A percentile compares a stretch with the other conserved stretches of the same genome.
These are phyloP conservation scores for Hypoxylon intermedium DNA, from an alignment of 495 filamentous ascomycete species.

Conservation along the genomic window DNA sequence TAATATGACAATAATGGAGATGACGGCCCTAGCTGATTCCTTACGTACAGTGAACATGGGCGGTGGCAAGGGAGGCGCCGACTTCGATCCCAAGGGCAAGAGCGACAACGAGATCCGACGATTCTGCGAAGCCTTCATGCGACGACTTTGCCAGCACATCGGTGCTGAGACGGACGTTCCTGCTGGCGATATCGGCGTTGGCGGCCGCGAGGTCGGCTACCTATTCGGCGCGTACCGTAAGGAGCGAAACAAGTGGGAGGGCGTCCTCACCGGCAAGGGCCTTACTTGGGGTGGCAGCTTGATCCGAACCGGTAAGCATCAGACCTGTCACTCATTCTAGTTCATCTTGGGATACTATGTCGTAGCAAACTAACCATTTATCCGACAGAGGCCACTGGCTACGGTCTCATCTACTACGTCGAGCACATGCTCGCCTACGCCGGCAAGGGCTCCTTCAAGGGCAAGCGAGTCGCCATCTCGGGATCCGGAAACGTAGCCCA, in stretches of 20 bases:
- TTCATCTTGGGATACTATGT: background rate
- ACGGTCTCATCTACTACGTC: constrained; percentile 97
- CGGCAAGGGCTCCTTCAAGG: constrained; percentile 84
- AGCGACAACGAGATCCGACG: constrained; percentile 95
- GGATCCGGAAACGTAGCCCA: constrained; percentile 98
- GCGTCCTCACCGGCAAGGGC: constrained; percentile 94
- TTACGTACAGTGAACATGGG: constrained; percentile 82
- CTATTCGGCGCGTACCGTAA: constrained; percentile 96
- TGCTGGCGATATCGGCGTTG: constrained; percentile 93
- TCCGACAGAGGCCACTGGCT: constrained; percentile 83
- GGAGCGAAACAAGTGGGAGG: constrained; percentile 88
- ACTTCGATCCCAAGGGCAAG: constrained; percentile 99
- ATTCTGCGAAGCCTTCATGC: constrained; percentile 97
- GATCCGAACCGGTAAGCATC: constrained; percentile 72
- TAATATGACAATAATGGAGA: background rate
- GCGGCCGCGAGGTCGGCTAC: constrained; percentile 88
- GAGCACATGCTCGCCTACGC: constrained; percentile 94
- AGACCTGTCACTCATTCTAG: background rate
- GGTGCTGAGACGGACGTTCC: constrained; percentile 95
- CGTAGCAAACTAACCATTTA: constrained; percentile 6
- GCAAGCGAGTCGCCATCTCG: constrained; percentile 94
- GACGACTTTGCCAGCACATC: constrained; percentile 91
- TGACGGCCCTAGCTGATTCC: constrained; percentile 40
- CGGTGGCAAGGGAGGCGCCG: constrained; percentile 96
- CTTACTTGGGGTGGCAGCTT: constrained; percentile 89